phyloP scores from a whole-genome alignment of 2,329 filamentous ascomycete genomes.

The Esteya vermicola region DNA sequence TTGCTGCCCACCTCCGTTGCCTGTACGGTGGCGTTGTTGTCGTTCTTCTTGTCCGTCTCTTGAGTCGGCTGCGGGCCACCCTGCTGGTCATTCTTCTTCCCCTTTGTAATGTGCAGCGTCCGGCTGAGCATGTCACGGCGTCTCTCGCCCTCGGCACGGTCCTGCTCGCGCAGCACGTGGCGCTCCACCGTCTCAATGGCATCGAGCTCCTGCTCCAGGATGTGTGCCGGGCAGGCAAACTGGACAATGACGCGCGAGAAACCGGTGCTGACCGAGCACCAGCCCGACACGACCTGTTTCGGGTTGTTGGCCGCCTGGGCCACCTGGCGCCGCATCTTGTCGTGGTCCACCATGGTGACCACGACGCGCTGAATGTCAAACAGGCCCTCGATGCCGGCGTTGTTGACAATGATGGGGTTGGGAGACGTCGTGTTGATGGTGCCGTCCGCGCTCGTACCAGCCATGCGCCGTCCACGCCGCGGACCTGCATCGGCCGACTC shows the following conservation, averaged over 20 bases:
- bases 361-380: background rate
- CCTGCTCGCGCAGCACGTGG: background rate
- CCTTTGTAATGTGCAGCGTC: too few relatives aligned
- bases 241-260: background rate
- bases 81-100: background rate
- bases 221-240: background rate
- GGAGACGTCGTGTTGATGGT: background rate
- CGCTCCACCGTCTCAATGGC: background rate
- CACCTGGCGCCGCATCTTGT: background rate
- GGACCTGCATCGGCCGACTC: too few relatives aligned
- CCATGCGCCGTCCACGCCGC: background rate
- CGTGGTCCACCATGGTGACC: background rate
- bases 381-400: background rate
- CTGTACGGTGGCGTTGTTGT: too few relatives aligned
- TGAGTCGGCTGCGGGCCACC: background rate
- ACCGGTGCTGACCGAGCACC: background rate
- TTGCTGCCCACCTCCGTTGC: too few relatives aligned
- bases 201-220: background rate
- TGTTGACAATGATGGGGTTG: background rate
- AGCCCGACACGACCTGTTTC: background rate
- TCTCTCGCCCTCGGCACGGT: background rate
- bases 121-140: too few relatives aligned
- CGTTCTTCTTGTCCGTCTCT: background rate
- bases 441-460: background rate
- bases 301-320: background rate